These are phyloP conservation scores for Clavulina sp. DNA, from an alignment of 768 basidiomycete genomes.

Conservation along the genomic window DNA sequence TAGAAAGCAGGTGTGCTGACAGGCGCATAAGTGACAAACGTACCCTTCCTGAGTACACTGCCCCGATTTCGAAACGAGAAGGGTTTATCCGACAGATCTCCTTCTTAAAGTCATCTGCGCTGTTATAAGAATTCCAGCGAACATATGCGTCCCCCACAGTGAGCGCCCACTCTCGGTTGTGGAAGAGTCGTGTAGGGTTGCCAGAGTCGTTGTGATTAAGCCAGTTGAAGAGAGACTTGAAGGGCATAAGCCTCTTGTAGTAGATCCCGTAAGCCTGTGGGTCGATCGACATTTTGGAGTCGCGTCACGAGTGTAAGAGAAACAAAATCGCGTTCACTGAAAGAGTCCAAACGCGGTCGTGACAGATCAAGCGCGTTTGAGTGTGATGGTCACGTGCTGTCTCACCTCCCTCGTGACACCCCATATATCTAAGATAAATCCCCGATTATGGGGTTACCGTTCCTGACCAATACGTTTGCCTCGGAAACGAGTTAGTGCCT, in stretches of 20 bases:
- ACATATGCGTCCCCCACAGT: slow-evolving; percentile 88
- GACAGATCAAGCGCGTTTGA: too few species aligned
- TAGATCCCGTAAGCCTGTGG: slow-evolving; percentile 59
- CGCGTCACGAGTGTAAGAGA: too few species aligned
- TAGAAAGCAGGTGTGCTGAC: neutral
- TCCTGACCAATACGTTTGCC: too few species aligned
- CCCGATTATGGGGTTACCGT: too few species aligned
- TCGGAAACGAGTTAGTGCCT: too few species aligned
- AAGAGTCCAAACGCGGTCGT: too few species aligned
- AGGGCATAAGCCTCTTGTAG: slow-evolving; percentile 85
- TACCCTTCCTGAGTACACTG: slow-evolving; percentile 76
- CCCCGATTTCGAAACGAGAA: slow-evolving; percentile 91
- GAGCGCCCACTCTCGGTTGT: slow-evolving; percentile 90
- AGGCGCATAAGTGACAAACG: slow-evolving; percentile 17
- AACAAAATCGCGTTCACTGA: too few species aligned
- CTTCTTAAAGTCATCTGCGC: slow-evolving; percentile 78
- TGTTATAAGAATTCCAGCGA: slow-evolving; percentile 82
- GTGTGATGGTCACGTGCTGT: too few species aligned
- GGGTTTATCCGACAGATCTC: slow-evolving; percentile 74
- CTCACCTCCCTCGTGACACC: too few species aligned
- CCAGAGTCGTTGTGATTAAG: slow-evolving; percentile 74
- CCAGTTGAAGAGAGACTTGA: slow-evolving; percentile 87
- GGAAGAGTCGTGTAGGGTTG: slow-evolving; percentile 53
- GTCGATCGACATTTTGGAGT: slow-evolving; percentile 25
- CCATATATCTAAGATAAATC: too few species aligned